A percentile compares a stretch with the other conserved stretches of the same genome.
These are phyloP conservation scores for Biscogniauxia marginata DNA, from an alignment of 2,329 filamentous ascomycete species.

Conservation along the genomic window DNA sequence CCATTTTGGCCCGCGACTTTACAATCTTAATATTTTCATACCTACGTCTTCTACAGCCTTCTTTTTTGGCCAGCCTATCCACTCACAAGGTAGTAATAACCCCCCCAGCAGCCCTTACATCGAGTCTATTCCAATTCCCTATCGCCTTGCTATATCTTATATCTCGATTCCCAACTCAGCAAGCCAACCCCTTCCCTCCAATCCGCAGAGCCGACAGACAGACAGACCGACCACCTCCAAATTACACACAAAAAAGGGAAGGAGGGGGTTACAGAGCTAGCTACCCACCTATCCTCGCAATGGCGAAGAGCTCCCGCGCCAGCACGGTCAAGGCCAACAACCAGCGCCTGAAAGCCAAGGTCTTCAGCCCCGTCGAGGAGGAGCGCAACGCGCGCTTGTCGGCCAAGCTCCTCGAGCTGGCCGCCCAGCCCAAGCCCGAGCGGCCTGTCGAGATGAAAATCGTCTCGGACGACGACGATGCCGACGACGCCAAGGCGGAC, in stretches of 20 bases:
- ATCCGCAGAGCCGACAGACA: neutral
- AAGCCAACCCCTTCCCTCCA: neutral
- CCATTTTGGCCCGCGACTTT: no score
- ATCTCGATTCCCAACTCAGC: no score
- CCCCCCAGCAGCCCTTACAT: no score
- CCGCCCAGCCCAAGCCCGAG: slow-evolving; percentile 70
- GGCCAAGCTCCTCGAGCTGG: slow-evolving; percentile 79
- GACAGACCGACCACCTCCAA: no score
- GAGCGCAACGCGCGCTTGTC: slow-evolving; percentile 81
- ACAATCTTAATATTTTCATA: no score
- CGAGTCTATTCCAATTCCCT: neutral
- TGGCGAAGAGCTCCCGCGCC: slow-evolving; percentile 86
- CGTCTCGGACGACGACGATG: slow-evolving; percentile 35
- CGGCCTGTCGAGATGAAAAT: slow-evolving; percentile 46
- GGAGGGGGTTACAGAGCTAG: neutral
- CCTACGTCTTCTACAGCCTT: no score
- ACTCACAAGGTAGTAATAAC: neutral
- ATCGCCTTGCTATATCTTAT: no score
- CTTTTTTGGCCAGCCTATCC: no score
- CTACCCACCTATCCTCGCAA: slow-evolving; percentile 37
- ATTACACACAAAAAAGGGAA: no score
- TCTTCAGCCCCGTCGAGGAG: slow-evolving; percentile 80
- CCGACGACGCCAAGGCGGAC: slow-evolving; percentile 9
- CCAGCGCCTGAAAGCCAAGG: slow-evolving; percentile 70
- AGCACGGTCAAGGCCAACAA: slow-evolving; percentile 83